These are phyloP conservation scores for Cinnamomum chago DNA, from an alignment of 164 flowering plant species.

Conservation along the genomic window DNA sequence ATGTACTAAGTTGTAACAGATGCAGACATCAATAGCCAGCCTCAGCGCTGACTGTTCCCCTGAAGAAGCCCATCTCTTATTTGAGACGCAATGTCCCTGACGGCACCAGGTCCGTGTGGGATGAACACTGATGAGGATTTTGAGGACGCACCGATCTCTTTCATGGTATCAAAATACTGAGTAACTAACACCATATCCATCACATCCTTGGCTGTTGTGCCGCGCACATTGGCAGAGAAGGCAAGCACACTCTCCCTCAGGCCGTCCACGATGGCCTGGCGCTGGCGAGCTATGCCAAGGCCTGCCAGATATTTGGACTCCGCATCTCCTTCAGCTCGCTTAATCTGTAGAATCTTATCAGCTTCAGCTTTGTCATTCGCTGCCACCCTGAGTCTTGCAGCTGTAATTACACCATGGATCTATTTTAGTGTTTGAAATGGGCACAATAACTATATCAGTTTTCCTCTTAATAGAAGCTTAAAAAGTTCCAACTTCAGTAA, in stretches of 20 bases:
- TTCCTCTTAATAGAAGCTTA: not conserved
- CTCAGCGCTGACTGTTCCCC: conserved; percentile 10
- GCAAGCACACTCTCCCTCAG: conserved; percentile 73
- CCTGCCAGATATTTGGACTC: conserved; percentile 76
- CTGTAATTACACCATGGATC: conserved; percentile 23
- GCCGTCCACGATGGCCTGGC: conserved; percentile 77
- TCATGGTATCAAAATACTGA: conserved; percentile 73
- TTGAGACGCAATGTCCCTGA: conserved; percentile 56
- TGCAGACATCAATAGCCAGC: not conserved
- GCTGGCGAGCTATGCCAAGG: conserved; percentile 72
- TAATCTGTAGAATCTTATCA: conserved; percentile 76
- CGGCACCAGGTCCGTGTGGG: conserved; percentile 78
- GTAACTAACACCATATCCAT: conserved; percentile 72
- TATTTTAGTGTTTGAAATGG: not conserved
- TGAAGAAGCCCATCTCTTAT: conserved; percentile 69
- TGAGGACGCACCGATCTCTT: conserved; percentile 65
- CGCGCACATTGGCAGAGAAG: conserved; percentile 68
- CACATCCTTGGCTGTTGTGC: conserved; percentile 65
- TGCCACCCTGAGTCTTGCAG: conserved; percentile 74
- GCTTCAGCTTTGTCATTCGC: conserved; percentile 89
- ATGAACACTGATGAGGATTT: conserved; percentile 72
- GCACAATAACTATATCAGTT: not conserved
- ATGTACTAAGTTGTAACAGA: not conserved
- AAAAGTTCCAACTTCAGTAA: no score
- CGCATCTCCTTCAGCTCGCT: conserved; percentile 79